Base-by-base conservation (phyloP, 1,284 basidiomycete species). In the Trichosporon faecale region DNA sequence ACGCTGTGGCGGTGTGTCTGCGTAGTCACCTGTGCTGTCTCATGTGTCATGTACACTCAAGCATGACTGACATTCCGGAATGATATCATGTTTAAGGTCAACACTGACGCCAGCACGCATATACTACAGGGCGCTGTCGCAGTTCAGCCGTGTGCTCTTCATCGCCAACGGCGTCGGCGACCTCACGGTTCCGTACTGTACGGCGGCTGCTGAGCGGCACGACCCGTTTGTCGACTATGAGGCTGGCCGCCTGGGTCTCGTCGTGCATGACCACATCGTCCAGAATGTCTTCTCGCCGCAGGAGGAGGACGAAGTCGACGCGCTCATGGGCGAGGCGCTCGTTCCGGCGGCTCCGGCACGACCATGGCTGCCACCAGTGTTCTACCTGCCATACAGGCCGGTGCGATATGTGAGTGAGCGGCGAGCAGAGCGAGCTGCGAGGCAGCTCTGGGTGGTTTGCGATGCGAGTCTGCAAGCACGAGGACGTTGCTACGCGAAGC, bases 91-190 rank as follows among this genome's bases (percentile, higher is more conserved):
- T 44, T 44, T 37, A 18, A 12, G 3, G 11, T n/a, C n/a, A n/a
- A n/a, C n/a, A n/a, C 68, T 69, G 31, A 64, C 46, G 9, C 23
- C 77, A 90, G 91, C 91, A 27, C 87, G 87, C 21, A 84, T 91
- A 65, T 98, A 98, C 80, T 89, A 91, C 76, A 88, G 91, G 73
- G 91, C 91, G 1, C 85, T 98, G 33, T 73, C 85, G 0, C 82
- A 84, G 23, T 98, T 98, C 81, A 84, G 88, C 25, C 86, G 89
- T 64, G 86, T 94, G 49, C 85, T 89, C 68, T 88, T 98, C 72
- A 94, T 94, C 73, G 95, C 93, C 3, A 97, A 96, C 82, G 89
- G 91, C 89, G 84, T 92, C 49, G 89, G 91, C 76, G 93, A 95
- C 76, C 72, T 86, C 2, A 94, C 93, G 1, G 94, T 95, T 1